Base-by-base conservation (phyloP, 345 rosid species). In the Gossypium raimondii region DNA sequence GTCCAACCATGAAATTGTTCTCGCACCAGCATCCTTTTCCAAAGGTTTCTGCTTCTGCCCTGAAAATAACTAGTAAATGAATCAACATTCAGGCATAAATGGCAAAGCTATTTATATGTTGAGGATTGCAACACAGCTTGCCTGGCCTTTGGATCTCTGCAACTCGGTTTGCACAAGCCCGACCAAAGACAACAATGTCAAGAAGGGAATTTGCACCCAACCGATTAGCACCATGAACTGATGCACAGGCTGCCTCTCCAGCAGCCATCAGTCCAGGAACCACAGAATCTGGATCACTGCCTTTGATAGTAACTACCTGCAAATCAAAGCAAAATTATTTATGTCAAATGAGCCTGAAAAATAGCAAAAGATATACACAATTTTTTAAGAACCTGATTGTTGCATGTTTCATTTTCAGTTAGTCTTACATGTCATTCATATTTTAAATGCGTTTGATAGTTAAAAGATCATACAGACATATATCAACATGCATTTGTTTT, bases 191-290 rank as follows among this genome's bases (percentile, higher is more conserved):
- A 67, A 94, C 98, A 84, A 94, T 94, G 80, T 94, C 98, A 52
- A 94, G 98, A 73, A 94, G 98, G 79, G 98, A 94, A 82, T 94
- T 94, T 75, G 98, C 98, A 74, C 99, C 99, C 74, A 95, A 91
- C 53, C 99, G 89, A 80, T 95, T 95, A 67, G 99, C 98, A 78
- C 99, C 99, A 84, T 95, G 99, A 77, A 95, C 99, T 57, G 99
- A 95, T 75, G 99, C 99, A 88, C 99, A 95, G 17, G 97, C 99
- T 76, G 99, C 97, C 83, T 95, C 99, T 14, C 99, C 99, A 71
- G 99, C 99, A 81, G 99, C 99, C 98, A 95, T 90, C 50, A 95
- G 82, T 82, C 99, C 99, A 70, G 98, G 94, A 82, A 93, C 65
- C 24, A 93, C 89, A 51, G 84, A 83, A 91, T 95, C 94, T 41